Percentiles rank a stretch among this genome's conserved stretches.
These are phyloP conservation scores for Leccinum aurantiacum DNA, from an alignment of 768 basidiomycete species.

Conservation along the genomic window DNA sequence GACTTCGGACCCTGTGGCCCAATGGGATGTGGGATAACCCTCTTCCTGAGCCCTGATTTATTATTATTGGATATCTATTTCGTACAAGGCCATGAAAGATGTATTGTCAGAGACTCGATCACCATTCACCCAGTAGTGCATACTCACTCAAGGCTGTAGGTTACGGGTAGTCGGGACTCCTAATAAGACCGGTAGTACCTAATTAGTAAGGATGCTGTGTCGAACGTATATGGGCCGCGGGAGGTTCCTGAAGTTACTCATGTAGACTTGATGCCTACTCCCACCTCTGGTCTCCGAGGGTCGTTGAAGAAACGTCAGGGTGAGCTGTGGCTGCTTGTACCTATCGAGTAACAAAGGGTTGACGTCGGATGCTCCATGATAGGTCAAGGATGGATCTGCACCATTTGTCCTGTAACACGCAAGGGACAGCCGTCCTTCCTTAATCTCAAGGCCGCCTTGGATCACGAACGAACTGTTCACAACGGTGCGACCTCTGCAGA, in stretches of 20 bases:
- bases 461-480: slow-evolving; percentile 30
- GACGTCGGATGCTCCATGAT: not conserved
- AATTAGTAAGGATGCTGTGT: slow-evolving; percentile 39
- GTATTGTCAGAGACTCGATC: too few species aligned
- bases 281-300: slow-evolving; percentile 20
- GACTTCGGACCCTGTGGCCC: slow-evolving; percentile 60
- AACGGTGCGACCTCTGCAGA: slow-evolving; percentile 9
- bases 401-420: slow-evolving; percentile 29
- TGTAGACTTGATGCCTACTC: slow-evolving; percentile 23
- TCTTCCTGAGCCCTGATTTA: slow-evolving; percentile 51
- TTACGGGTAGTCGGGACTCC: too few species aligned
- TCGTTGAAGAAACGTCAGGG: slow-evolving; percentile 23
- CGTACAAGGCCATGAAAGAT: not conserved
- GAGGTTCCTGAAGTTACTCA: slow-evolving; percentile 4
- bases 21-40: slow-evolving; percentile 89
- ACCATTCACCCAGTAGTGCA: too few species aligned
- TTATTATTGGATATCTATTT: not conserved
- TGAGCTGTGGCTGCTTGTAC: slow-evolving; percentile 6
- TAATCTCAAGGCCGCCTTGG: slow-evolving; percentile 29
- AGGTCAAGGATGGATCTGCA: slow-evolving; percentile 36
- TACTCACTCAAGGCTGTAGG: too few species aligned
- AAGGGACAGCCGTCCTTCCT: slow-evolving; percentile 23
- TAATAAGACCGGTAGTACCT: too few species aligned
- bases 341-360: not conserved
- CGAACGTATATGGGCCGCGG: not conserved